A percentile compares a stretch with the other conserved stretches of the same genome.
Conservation (phyloP, 176 grass and related monocot genomes). For the Urochloa ruziziensis region DNA sequence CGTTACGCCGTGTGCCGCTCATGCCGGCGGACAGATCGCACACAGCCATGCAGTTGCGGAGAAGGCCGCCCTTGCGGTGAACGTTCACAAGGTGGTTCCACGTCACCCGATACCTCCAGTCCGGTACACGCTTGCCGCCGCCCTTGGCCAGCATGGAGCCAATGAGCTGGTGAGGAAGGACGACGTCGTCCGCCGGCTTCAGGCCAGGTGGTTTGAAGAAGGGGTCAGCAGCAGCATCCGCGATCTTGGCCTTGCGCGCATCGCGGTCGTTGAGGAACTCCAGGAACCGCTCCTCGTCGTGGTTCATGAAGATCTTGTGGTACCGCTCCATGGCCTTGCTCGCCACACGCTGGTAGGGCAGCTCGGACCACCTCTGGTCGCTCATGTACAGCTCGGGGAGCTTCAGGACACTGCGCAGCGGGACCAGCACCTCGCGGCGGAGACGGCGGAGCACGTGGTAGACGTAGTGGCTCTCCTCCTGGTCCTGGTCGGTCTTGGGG, state of each 20-base stretch:
- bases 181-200: not conserved
- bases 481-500: conserved; percentile 12
- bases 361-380: conserved; percentile 35
- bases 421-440: conserved; percentile 42
- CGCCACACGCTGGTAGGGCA: conserved; percentile 57
- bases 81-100: not conserved
- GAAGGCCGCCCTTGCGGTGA: not conserved
- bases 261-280: not conserved
- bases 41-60: not conserved
- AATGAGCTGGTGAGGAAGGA: conserved; percentile 36
- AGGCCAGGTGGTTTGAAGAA: too few species aligned
- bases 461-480: conserved; percentile 31
- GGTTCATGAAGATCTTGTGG: conserved; percentile 24
- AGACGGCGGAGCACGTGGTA: conserved; percentile 48
- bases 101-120: not conserved
- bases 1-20: not conserved
- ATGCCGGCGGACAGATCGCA: not conserved
- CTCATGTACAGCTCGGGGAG: conserved; percentile 68
- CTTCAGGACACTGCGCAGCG: conserved; percentile 36
- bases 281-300: conserved; percentile 11
- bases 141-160: too few species aligned
- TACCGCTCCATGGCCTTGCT: conserved; percentile 60
- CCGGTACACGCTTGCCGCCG: not conserved
- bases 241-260: conserved; percentile 30
- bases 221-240: not conserved